Evolutionary conservation across 2,329 filamentous ascomycete species (phyloP), one percentile per base, ranked within the genome.

Genomic region (Arthrinium phaeospermum): DNA sequence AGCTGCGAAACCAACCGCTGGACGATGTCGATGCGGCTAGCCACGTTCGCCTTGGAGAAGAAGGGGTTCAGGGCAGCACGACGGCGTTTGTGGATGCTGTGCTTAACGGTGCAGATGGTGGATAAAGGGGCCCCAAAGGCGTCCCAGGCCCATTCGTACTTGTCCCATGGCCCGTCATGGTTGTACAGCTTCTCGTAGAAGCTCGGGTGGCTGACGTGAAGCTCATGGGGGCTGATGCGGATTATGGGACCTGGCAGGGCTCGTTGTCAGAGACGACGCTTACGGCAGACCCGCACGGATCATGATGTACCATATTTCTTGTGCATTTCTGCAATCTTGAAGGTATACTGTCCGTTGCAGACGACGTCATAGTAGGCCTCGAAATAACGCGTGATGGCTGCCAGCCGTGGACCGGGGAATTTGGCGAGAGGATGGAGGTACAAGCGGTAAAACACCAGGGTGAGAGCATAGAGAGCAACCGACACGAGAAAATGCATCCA

Each of bases 131-230:
- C 45, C 4, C 45, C 45, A 6, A 46, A 46, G 45, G 45, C 45
- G 45, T 46, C 45, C 45, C 45, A 46, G 45, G 45, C 45, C 45
- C 45, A 46, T 2, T 16, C 45, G 45, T 46, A 57, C 74, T 83
- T 82, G 46, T 83, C 76, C 64, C 82, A 77, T 13, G 76, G 77
- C 47, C 77, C 74, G 61, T 75, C 78, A 4, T 79, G 75, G 37
- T 78, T 77, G 16, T 83, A 85, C 37, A 86, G 74, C 61, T 83
- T 82, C 64, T 83, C 78, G 73, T 82, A 80, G 75, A 85, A 84
- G 69, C 71, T 73, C 0, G 73, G 70, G 44, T 75, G 72, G 44
- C 70, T 74, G 71, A 72, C 72, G 64, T 76, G 74, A 37, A 78
- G 75, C 27, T 80, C 78, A 14, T 75, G 71, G 3, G 74, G 75